phyloP scores from a whole-genome alignment of 2,329 filamentous ascomycete genomes.

The Penicillium sp. region DNA sequence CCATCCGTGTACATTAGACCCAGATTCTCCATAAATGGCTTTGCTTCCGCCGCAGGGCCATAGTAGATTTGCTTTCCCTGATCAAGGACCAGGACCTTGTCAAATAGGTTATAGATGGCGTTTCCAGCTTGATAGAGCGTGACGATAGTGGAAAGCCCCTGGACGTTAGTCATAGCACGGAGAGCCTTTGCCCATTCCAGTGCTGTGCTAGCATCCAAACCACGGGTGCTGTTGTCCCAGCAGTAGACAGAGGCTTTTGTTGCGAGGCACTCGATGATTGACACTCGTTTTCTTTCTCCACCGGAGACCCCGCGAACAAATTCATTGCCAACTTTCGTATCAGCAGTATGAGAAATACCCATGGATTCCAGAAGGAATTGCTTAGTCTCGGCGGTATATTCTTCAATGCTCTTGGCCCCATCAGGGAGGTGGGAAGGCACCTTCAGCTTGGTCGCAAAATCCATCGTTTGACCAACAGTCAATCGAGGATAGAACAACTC shows the following conservation, averaged over 20 bases:
- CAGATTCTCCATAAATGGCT: conserved; percentile 63
- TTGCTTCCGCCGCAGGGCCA: conserved; percentile 59
- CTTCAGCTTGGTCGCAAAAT: conserved; percentile 59
- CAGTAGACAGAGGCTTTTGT: conserved; percentile 59
- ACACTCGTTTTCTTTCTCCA: conserved; percentile 68
- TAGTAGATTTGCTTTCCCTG: conserved; percentile 67
- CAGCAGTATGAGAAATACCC: conserved; percentile 58
- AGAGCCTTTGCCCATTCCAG: conserved; percentile 62
- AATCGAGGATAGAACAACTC: conserved; percentile 54
- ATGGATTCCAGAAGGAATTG: conserved; percentile 60
- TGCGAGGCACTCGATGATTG: conserved; percentile 64
- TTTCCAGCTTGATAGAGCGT: conserved; percentile 71
- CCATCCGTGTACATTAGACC: conserved; percentile 64
- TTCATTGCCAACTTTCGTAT: conserved; percentile 68
- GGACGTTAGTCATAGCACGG: conserved; percentile 62
- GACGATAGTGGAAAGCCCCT: conserved; percentile 61
- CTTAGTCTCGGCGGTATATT: conserved; percentile 49
- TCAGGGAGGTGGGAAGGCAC: conserved; percentile 52
- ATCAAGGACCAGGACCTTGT: conserved; percentile 69
- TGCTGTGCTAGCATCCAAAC: conserved; percentile 65
- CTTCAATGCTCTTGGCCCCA: conserved; percentile 50
- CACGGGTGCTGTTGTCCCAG: conserved; percentile 68
- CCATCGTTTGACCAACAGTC: conserved; percentile 55
- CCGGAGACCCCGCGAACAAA: conserved; percentile 67
- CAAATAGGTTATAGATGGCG: conserved; percentile 67